phyloP scores from a whole-genome alignment of 2,329 filamentous ascomycete genomes.

The Aspergillus sojae region DNA sequence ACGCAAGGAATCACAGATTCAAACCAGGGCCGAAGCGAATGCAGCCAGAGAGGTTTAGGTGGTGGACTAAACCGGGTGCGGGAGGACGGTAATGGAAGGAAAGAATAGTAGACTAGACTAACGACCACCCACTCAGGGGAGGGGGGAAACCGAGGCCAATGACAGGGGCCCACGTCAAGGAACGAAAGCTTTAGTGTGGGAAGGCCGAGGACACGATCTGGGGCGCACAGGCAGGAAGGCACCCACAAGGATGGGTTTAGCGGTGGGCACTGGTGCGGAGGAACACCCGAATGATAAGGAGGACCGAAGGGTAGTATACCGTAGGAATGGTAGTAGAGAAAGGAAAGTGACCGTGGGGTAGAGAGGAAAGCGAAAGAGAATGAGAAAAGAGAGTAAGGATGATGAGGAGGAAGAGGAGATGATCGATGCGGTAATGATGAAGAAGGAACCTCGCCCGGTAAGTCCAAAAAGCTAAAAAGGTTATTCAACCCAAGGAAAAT shows the following conservation, averaged over 20 bases:
- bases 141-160: slow-evolving; percentile 24
- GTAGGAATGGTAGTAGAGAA: neutral
- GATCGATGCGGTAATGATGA: neutral
- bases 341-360: slow-evolving; percentile 8
- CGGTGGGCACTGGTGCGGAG: neutral
- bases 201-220: slow-evolving; percentile 13
- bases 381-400: neutral
- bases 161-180: slow-evolving; percentile 28
- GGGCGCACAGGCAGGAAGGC: slow-evolving; percentile 10
- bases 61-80: neutral
- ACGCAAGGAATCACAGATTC: slow-evolving; percentile 13
- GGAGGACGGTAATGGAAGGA: neutral
- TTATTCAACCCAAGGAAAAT: neutral
- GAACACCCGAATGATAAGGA: neutral
- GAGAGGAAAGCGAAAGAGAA: slow-evolving; percentile 12
- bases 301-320: too few relatives aligned
- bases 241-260: slow-evolving; percentile 2
- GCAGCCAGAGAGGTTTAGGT: neutral
- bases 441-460: slow-evolving; percentile 3
- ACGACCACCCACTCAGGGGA: slow-evolving; percentile 19
- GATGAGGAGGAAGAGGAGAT: neutral
- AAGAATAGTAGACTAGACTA: neutral
- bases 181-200: slow-evolving; percentile 16
- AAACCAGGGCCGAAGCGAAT: neutral
- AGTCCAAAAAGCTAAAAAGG: neutral